Evolutionary conservation across 192 early-diverging fungal species (phyloP), one percentile per base, ranked within the genome.

Genomic region (Phlyctochytrium bullatum): DNA sequence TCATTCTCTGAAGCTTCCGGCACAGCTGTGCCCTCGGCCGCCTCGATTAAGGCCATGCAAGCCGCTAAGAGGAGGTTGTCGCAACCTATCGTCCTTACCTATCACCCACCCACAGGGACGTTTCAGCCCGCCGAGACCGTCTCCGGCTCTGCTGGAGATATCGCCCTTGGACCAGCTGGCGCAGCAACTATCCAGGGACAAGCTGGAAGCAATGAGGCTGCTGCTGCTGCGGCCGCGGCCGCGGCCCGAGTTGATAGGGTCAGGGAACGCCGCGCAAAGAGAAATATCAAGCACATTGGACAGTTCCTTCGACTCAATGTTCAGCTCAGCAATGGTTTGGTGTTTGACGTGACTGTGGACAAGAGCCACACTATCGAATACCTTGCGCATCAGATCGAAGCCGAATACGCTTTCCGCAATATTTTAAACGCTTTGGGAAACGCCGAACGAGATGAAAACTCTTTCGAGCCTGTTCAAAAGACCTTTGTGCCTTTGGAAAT

Each of bases 321-420:
- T 2, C 23, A 64, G 2, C 52, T 67, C 0, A 34, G 72, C 14
- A 28, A 6, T 6, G 54, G 20, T 6, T 25, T 28, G 12, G 69
- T 54, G n/a, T 85, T 87, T 65, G 69, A 76, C 2, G 61, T 88
- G 36, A 85, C 86, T 0, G 76, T 88, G 2, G 77, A 83, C n/a
- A 75, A 76, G 56, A 73, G 71, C 32, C 78, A 80, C 29, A 88
- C 83, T n/a, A 74, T 90, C 34, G 89, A 90, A 67, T 74, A 86
- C 33, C 69, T 90, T 29, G 84, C 88, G 6, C 67, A 78, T 2
- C 85, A 85, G 67, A 89, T 89, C 56, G 89, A 90, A 54, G 88
- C 89, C 28, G 88, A 90, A 68, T 87, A 87, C 64, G 80, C 86
- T 6, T 85, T 85, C 36, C 35, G 62, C 54, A 76, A 74, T 68